These are phyloP conservation scores for Metschnikowia sp. DNA, from an alignment of 805 yeast species.

Conservation along the genomic window DNA sequence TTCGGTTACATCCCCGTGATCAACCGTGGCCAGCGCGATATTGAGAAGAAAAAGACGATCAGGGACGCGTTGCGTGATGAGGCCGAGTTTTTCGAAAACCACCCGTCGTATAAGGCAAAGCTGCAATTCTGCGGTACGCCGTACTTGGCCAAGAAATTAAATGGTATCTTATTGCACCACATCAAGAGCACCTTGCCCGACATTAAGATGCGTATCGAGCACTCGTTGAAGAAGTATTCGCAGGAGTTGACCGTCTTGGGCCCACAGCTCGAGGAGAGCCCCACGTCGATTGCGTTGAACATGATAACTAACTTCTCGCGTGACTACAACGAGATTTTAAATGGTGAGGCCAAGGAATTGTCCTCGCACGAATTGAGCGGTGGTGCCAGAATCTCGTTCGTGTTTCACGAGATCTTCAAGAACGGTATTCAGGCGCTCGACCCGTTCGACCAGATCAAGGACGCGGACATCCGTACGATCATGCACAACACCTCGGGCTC, in stretches of 20 bases:
- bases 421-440: slow-evolving; percentile 89
- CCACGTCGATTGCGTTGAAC: slow-evolving; percentile 83
- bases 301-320: slow-evolving; percentile 90
- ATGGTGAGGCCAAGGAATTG: slow-evolving; percentile 89
- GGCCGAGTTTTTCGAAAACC: slow-evolving; percentile 75
- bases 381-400: slow-evolving; percentile 96
- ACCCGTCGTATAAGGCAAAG: slow-evolving; percentile 86
- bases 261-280: slow-evolving; percentile 84
- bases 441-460: slow-evolving; percentile 95
- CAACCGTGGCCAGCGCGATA: slow-evolving; percentile 90
- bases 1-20: slow-evolving; percentile 97
- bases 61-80: slow-evolving; percentile 84
- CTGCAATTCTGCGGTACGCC: slow-evolving; percentile 99
- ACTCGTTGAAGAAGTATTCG: slow-evolving; percentile 74
- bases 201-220: slow-evolving; percentile 84
- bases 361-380: slow-evolving; percentile 90
- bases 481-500: slow-evolving; percentile 97
- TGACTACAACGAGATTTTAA: slow-evolving; percentile 86
- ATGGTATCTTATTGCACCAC: slow-evolving; percentile 83
- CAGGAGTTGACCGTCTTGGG: slow-evolving; percentile 73
- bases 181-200: slow-evolving; percentile 72
- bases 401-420: slow-evolving; percentile 92
- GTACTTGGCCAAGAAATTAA: slow-evolving; percentile 86
- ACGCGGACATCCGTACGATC: slow-evolving; percentile 92
- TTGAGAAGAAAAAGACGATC: slow-evolving; percentile 82